phyloP scores from a whole-genome alignment of 179 eudicot species.

The Actinidia chinensis region DNA sequence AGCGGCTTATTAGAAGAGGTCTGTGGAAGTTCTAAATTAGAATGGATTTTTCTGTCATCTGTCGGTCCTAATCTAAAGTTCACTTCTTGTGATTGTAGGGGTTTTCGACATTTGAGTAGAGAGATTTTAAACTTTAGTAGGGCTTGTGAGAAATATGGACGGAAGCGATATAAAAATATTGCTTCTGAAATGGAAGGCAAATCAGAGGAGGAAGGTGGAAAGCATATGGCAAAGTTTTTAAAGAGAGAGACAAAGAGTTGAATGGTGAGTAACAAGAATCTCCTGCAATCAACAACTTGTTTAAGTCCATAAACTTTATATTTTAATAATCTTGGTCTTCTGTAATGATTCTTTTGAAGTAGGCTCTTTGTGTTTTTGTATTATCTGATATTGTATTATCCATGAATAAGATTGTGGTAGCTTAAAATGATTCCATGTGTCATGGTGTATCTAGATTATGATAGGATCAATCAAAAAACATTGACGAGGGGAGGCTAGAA shows the following conservation, averaged over 20 bases:
- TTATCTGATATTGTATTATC: neutral
- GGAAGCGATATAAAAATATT: constrained; percentile 74
- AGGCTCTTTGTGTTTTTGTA: neutral
- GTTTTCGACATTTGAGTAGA: constrained; percentile 89
- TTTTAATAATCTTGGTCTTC: neutral
- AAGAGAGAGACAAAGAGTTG: constrained; percentile 88
- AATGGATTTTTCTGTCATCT: neutral
- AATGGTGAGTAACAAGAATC: constrained; percentile 53
- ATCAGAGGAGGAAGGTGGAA: constrained; percentile 90
- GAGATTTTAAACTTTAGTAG: constrained; percentile 91
- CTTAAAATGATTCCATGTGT: neutral
- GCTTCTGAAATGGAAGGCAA: constrained; percentile 96
- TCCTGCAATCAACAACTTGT: neutral
- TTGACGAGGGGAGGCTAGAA: constrained; percentile 99
- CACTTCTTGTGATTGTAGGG: constrained; percentile 47
- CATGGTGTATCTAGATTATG: constrained; percentile 58
- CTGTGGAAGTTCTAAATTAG: neutral
- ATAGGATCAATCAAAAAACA: constrained; percentile 88
- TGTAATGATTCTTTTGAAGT: neutral
- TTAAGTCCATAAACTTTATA: neutral
- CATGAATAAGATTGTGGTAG: neutral
- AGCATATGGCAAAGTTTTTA: constrained; percentile 92
- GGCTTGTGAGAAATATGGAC: constrained; percentile 96
- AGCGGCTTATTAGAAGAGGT: constrained; percentile 83
- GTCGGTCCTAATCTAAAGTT: neutral